A percentile compares a stretch with the other conserved stretches of the same genome.
phyloP scores from a whole-genome alignment of 2,329 filamentous ascomycete species.

The Zarea fungicola region DNA sequence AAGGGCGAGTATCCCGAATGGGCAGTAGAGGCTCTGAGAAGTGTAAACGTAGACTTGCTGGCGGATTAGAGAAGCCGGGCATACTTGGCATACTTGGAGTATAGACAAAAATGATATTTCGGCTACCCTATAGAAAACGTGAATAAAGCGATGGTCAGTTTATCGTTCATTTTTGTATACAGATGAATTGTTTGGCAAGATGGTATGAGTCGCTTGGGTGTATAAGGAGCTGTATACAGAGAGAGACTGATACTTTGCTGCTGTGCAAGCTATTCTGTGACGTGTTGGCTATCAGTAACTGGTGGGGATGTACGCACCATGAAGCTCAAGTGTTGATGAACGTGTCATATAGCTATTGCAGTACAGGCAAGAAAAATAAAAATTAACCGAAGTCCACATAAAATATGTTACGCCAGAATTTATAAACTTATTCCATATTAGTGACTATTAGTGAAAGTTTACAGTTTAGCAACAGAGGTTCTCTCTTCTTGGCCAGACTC shows the following conservation, averaged over 20 bases:
- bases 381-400: neutral
- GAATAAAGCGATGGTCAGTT: too few species aligned
- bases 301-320: too few species aligned
- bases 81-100: slow-evolving; percentile 3
- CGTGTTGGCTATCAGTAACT: too few species aligned
- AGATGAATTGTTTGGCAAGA: too few species aligned
- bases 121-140: neutral
- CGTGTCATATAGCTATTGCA: neutral
- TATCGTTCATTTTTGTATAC: neutral
- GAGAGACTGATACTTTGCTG: too few species aligned
- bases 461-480: too few species aligned
- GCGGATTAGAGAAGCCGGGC: neutral
- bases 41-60: slow-evolving; percentile 67
- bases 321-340: neutral
- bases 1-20: slow-evolving; percentile 70
- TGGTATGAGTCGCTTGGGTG: too few species aligned
- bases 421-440: too few species aligned
- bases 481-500: too few species aligned
- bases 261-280: too few species aligned
- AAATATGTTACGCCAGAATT: neutral
- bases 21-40: slow-evolving; percentile 73
- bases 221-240: too few species aligned
- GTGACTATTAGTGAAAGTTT: too few species aligned
- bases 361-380: neutral
- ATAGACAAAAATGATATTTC: neutral